These are phyloP conservation scores for Chlorella sp. DNA, from an alignment of 139 green algal species.

Conservation along the genomic window DNA sequence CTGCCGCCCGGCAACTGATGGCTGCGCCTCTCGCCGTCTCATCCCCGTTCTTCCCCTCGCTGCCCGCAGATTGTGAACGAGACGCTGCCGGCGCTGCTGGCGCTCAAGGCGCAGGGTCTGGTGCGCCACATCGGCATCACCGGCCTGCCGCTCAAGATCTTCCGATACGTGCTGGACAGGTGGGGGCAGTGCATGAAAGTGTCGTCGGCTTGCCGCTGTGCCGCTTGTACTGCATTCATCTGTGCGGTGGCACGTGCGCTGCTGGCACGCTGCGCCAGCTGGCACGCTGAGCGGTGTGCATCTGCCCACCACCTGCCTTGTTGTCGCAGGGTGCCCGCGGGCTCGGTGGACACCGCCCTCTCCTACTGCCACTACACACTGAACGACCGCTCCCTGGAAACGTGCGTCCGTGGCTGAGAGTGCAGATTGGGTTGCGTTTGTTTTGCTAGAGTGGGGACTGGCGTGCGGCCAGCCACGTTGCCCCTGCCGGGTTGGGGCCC, in stretches of 20 bases:
- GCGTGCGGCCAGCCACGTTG: too few species aligned
- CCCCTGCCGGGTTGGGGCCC: too few species aligned
- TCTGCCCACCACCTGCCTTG: too few species aligned
- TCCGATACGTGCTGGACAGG: constrained; percentile 83
- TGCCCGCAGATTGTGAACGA: constrained; percentile 81
- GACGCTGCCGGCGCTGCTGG: constrained; percentile 88
- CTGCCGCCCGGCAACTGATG: neutral
- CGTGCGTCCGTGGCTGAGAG: too few species aligned
- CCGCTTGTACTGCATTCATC: too few species aligned
- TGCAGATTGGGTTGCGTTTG: too few species aligned
- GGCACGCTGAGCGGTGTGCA: too few species aligned
- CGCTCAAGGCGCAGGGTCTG: constrained; percentile 83
- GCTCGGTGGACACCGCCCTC: constrained; percentile 86
- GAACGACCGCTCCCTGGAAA: constrained; percentile 78
- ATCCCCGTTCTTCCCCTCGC: too few species aligned
- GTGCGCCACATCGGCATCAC: constrained; percentile 93
- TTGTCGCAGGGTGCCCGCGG: constrained; percentile 60
- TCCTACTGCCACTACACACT: constrained; percentile 96
- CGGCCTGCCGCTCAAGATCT: constrained; percentile 87
- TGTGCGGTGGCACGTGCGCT: too few species aligned
- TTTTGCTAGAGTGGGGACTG: too few species aligned
- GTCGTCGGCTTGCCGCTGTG: too few species aligned
- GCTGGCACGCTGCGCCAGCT: too few species aligned
- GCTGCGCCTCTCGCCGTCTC: neutral
- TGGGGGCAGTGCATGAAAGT: constrained; percentile 27